Conservation (phyloP, 306 rosid species). For the Prunus mongolica region DNA sequence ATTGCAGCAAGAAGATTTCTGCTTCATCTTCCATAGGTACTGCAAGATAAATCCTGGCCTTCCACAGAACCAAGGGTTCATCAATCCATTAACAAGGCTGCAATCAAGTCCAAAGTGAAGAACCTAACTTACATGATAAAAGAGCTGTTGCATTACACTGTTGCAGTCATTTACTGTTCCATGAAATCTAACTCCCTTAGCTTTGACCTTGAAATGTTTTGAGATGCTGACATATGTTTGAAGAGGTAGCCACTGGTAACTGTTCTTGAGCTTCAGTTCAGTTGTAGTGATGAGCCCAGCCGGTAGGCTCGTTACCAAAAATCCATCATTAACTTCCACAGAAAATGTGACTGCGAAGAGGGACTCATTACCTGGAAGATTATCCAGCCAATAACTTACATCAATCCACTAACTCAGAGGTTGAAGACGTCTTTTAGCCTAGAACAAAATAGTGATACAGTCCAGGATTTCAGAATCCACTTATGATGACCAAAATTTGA, state of each 20-base stretch:
- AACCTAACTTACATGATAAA: slow-evolving; percentile 40
- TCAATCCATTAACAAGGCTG: neutral
- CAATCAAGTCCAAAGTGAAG: neutral
- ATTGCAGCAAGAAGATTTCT: no score
- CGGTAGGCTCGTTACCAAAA: slow-evolving; percentile 61
- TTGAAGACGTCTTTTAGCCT: neutral
- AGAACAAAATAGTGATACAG: neutral
- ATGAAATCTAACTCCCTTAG: slow-evolving; percentile 68
- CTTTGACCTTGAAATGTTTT: slow-evolving; percentile 67
- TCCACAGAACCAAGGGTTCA: no score
- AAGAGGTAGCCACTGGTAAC: slow-evolving; percentile 71
- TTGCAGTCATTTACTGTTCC: slow-evolving; percentile 72
- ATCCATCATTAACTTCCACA: slow-evolving; percentile 71
- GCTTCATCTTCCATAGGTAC: no score
- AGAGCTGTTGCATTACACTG: slow-evolving; percentile 56
- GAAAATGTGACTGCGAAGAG: slow-evolving; percentile 56
- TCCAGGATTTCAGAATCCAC: no score
- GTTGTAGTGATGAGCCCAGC: slow-evolving; percentile 61
- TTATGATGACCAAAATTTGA: no score
- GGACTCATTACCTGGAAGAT: slow-evolving; percentile 44
- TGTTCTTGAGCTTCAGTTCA: slow-evolving; percentile 51
- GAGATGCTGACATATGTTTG: slow-evolving; percentile 83
- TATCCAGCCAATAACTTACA: slow-evolving; percentile 15
- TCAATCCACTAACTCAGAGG: neutral
- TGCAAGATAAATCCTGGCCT: no score